Base-by-base conservation (phyloP, 129 eudicot genomes). In the Escallonia rubra region DNA sequence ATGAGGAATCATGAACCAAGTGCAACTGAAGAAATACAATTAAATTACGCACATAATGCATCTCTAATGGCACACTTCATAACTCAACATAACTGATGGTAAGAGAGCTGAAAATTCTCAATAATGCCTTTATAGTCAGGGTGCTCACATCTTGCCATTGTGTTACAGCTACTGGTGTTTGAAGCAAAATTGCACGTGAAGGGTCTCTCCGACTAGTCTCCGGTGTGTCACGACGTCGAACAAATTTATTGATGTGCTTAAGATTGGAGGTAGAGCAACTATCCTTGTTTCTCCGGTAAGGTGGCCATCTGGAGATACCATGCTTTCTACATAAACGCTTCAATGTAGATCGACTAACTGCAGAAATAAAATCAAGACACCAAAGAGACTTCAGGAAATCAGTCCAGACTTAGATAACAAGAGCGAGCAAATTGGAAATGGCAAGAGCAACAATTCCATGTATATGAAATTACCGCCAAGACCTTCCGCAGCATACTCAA, bases 121-220 rank as follows among this genome's bases (percentile, higher is more conserved):
- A 68, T 77, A 48, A 58, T 10, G 68, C 86, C 65, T 81, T 68
- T 72, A 81, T 64, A 50, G 64, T 73, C 38, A 72, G 44, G 5
- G 41, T 61, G 42, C 57, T 41, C 16, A 11, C 51, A 42, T 63
- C 47, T 62, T 62, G 52, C 53, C 6, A n/a, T 43, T 11, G 53
- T 62, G 38, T 12, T 42, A 44, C 50, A 62, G 11, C 52, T 10
- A 10, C 23, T 2, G 52, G 40, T 4, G 34, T 62, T n/a, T 3
- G 49, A 44, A 38, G 16, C 34, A 43, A 8, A 8, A 13, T 44
- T 6, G 63, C 14, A n/a, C 38, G 3, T 13, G 65, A 41, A 43
- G 65, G 41, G 2, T 61, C 50, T 61, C 51, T 61, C 3, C 8
- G 8, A 1, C 4, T 39, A 15, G 65, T 40, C 49, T 61, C 16